Evolutionary conservation across 345 rosid species (phyloP).

Genomic region (Aethionema arabicum): DNA sequence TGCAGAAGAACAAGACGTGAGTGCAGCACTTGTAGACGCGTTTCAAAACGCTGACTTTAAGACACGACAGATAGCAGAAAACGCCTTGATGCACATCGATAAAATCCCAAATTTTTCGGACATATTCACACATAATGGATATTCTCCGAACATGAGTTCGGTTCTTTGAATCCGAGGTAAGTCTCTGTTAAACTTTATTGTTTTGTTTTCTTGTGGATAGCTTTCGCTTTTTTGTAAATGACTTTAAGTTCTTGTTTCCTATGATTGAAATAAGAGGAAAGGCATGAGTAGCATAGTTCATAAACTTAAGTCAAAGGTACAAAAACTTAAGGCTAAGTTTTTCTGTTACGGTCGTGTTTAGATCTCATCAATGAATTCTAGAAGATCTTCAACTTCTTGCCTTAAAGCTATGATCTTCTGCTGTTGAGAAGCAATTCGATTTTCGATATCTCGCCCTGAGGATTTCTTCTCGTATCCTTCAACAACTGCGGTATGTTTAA

Average conservation of each 20-base stretch:
- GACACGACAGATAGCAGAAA: slow-evolving; percentile 88
- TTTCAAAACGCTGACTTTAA: slow-evolving; percentile 85
- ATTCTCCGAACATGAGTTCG: background rate
- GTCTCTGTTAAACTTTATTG: too few species aligned
- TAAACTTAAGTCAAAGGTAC: slow-evolving; percentile 15
- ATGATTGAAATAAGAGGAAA: too few species aligned
- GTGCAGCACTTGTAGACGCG: slow-evolving; percentile 89
- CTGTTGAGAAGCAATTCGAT: slow-evolving; percentile 65
- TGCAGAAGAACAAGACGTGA: slow-evolving; percentile 70
- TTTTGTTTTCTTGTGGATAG: too few species aligned
- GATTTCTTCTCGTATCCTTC: slow-evolving; percentile 45
- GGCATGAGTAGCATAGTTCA: slow-evolving; percentile 19
- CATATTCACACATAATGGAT: slow-evolving; percentile 63
- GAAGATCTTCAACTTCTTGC: slow-evolving; percentile 85
- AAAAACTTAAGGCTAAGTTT: background rate
- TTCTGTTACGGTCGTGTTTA: slow-evolving; percentile 29
- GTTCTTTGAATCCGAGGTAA: too few species aligned
- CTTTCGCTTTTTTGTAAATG: slow-evolving; percentile 28
- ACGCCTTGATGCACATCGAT: slow-evolving; percentile 80
- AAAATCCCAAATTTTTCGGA: slow-evolving; percentile 95
- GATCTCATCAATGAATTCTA: slow-evolving; percentile 76
- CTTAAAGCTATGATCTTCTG: slow-evolving; percentile 63
- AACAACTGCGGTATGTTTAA: slow-evolving; percentile 56
- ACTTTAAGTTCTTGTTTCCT: background rate
- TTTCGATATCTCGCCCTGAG: slow-evolving; percentile 68